A percentile compares a stretch with the other conserved stretches of the same genome.
phyloP scores from a whole-genome alignment of 2,329 filamentous ascomycete genomes.

The Cadophora sp. region DNA sequence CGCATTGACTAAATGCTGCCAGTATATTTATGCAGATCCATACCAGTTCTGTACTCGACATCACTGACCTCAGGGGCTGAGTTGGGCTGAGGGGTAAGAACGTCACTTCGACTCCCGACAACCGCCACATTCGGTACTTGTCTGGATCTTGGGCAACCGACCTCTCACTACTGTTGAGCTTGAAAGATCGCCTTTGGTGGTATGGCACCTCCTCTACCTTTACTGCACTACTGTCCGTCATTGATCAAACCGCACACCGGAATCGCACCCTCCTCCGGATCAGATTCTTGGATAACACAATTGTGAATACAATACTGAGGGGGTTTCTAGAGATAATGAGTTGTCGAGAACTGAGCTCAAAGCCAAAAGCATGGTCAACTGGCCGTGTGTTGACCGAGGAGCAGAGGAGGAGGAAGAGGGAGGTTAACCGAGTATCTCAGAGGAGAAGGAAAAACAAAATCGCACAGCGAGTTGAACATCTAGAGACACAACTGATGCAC shows the following conservation, averaged over 20 bases:
- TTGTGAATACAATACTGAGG: neutral
- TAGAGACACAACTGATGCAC: neutral
- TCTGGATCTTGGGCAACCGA: neutral
- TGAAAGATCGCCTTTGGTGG: no score
- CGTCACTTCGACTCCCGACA: neutral
- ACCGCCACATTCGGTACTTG: slow-evolving; percentile 7
- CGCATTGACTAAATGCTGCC: neutral
- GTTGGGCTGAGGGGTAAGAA: neutral
- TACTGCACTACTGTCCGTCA: slow-evolving; percentile 1
- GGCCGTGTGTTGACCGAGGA: slow-evolving; percentile 10
- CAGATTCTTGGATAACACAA: neutral
- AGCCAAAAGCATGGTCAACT: slow-evolving; percentile 13
- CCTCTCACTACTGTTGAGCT: no score
- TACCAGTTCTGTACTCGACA: neutral
- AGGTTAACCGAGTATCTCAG: slow-evolving; percentile 6
- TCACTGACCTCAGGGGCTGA: neutral
- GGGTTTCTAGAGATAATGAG: neutral
- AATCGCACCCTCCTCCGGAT: neutral
- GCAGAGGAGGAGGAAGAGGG: slow-evolving; percentile 11
- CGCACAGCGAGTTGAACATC: slow-evolving; percentile 4
- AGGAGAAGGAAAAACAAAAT: slow-evolving; percentile 10
- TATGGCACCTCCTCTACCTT: neutral
- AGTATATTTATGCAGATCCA: neutral
- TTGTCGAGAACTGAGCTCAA: neutral
- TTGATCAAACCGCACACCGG: neutral